These are phyloP conservation scores for Tetracentron sinense DNA, from an alignment of 164 flowering plant genomes.

Conservation along the genomic window DNA sequence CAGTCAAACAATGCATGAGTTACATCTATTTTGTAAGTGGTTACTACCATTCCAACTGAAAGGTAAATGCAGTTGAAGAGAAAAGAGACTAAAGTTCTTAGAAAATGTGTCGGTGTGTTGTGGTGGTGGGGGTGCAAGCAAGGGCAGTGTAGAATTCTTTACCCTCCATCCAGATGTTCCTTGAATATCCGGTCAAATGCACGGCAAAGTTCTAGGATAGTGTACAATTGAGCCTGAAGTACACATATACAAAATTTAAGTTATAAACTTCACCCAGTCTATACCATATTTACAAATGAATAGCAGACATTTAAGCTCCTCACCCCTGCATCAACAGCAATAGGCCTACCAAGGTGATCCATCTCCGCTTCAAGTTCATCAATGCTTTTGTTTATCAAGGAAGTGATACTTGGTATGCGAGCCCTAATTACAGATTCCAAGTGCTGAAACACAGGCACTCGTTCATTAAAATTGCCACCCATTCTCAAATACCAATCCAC, in stretches of 20 bases:
- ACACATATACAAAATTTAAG: not conserved
- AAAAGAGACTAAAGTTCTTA: too few species aligned
- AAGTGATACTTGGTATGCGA: slow-evolving; percentile 56
- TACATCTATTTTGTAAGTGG: too few species aligned
- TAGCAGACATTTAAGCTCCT: slow-evolving; percentile 13
- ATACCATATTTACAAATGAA: not conserved
- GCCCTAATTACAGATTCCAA: slow-evolving; percentile 61
- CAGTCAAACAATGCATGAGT: too few species aligned
- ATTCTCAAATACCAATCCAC: not conserved
- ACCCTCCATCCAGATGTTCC: slow-evolving; percentile 94
- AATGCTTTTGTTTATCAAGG: slow-evolving; percentile 58
- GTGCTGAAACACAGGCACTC: slow-evolving; percentile 46
- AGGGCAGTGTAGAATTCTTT: slow-evolving; percentile 8
- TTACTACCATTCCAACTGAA: too few species aligned
- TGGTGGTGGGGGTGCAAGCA: too few species aligned
- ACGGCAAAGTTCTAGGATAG: slow-evolving; percentile 79
- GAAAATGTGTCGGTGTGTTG: not conserved
- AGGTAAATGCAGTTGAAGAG: not conserved
- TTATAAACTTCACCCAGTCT: not conserved
- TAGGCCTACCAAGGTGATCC: slow-evolving; percentile 62
- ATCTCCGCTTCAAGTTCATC: slow-evolving; percentile 67
- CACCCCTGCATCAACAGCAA: slow-evolving; percentile 80
- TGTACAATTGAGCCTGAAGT: slow-evolving; percentile 76
- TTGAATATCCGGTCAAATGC: slow-evolving; percentile 80
- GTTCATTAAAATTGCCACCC: not conserved